These are phyloP conservation scores for Ciborinia camelliae DNA, from an alignment of 2,329 filamentous ascomycete genomes.

Conservation along the genomic window DNA sequence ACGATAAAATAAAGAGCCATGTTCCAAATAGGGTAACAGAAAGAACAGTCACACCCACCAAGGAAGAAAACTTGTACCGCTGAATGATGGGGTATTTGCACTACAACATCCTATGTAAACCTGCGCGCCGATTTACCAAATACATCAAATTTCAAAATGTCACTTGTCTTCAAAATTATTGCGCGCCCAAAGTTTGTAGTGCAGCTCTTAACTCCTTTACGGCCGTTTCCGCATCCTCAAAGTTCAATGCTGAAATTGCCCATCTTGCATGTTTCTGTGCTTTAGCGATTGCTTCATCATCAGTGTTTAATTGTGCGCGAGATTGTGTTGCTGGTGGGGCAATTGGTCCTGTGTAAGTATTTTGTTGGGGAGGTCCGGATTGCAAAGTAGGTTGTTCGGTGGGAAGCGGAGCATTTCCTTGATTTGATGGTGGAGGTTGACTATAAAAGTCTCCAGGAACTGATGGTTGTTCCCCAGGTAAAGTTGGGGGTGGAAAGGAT, in stretches of 20 bases:
- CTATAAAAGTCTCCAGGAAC: slow-evolving; percentile 38
- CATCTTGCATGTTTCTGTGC: slow-evolving; percentile 96
- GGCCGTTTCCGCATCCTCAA: slow-evolving; percentile 90
- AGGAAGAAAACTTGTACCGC: neutral
- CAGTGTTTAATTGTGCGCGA: slow-evolving; percentile 49
- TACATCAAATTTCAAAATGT: neutral
- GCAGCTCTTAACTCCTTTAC: slow-evolving; percentile 79
- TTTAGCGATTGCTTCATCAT: slow-evolving; percentile 68
- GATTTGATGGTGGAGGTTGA: slow-evolving; percentile 25
- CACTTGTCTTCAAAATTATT: slow-evolving; percentile 20
- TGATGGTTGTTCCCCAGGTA: slow-evolving; percentile 20
- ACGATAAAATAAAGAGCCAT: neutral
- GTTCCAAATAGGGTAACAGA: neutral
- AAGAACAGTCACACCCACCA: neutral
- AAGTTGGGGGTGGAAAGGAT: slow-evolving; percentile 37
- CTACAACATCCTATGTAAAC: neutral
- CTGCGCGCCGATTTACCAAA: neutral
- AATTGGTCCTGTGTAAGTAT: slow-evolving; percentile 22
- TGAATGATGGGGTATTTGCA: neutral
- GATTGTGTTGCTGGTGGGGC: slow-evolving; percentile 20
- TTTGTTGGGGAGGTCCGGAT: slow-evolving; percentile 25
- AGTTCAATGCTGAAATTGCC: slow-evolving; percentile 95
- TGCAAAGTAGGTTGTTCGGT: slow-evolving; percentile 20
- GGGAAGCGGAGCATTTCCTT: slow-evolving; percentile 35
- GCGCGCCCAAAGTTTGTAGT: slow-evolving; percentile 44